Evolutionary conservation across 441 rosid genomes (phyloP).

Genomic region (Populus hybrid): DNA sequence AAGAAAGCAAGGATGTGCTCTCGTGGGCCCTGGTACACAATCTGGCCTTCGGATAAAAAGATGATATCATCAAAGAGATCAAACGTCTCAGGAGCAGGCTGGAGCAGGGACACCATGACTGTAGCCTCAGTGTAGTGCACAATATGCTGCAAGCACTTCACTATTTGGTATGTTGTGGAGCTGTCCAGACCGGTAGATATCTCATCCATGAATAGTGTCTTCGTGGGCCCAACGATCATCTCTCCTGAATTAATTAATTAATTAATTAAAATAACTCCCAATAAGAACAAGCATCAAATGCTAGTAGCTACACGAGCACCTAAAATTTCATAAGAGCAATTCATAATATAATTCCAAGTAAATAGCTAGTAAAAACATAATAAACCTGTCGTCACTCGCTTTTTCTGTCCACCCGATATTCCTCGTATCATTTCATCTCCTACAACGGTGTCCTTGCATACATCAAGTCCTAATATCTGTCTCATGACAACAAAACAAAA

Average conservation of each 20-base stretch:
- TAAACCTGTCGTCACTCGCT: constrained; percentile 76
- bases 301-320: too few species aligned
- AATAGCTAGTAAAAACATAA: too few species aligned
- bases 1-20: constrained; percentile 66
- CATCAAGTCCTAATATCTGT: constrained; percentile 85
- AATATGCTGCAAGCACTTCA: constrained; percentile 83
- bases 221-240: constrained; percentile 96
- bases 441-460: constrained; percentile 82
- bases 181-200: constrained; percentile 96
- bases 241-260: constrained; percentile 47
- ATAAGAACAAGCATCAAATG: too few species aligned
- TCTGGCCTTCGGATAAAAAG: constrained; percentile 69
- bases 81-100: constrained; percentile 93
- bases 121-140: constrained; percentile 80
- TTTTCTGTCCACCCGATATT: constrained; percentile 32
- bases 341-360: too few species aligned
- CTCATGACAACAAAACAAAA: background rate
- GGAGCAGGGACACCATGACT: constrained; percentile 72
- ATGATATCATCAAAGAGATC: constrained; percentile 81
- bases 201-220: constrained; percentile 89
- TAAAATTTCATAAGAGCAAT: too few species aligned
- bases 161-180: constrained; percentile 82
- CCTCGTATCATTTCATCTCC: constrained; percentile 91
- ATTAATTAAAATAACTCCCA: too few species aligned
- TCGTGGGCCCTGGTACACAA: constrained; percentile 85